Conservation (phyloP, 805 yeast genomes). For the Wickerhamiella occidentalis region DNA sequence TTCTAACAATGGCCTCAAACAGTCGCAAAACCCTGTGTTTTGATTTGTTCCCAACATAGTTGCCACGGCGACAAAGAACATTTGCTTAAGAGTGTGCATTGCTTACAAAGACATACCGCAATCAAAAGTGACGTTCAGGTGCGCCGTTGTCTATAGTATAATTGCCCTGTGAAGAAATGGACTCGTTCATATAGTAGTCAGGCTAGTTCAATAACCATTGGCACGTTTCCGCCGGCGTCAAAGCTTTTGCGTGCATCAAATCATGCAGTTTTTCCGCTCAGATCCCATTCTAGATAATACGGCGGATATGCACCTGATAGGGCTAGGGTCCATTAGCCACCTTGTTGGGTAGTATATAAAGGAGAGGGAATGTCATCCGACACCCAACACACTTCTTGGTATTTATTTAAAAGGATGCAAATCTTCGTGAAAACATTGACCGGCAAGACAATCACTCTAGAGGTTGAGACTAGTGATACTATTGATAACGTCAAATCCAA, state of each 20-base stretch:
- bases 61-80: background rate
- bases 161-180: too few species aligned
- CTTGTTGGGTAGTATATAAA: constrained; percentile 7
- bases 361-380: background rate
- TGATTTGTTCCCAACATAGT: background rate
- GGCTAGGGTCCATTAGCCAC: constrained; percentile 3
- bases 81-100: constrained; percentile 1
- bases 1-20: too few species aligned
- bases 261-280: background rate
- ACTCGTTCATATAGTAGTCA: background rate
- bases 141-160: background rate
- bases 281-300: constrained; percentile 5
- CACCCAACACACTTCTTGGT: background rate
- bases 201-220: background rate
- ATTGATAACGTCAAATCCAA: constrained; percentile 90
- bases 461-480: constrained; percentile 90
- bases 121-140: background rate
- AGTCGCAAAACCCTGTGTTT: background rate
- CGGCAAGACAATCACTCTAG: constrained; percentile 80
- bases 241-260: background rate
- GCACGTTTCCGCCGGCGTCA: background rate
- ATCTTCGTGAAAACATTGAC: constrained; percentile 83
- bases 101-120: background rate
- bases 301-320: constrained; percentile 1
- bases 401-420: constrained; percentile 47